phyloP scores from a whole-genome alignment of 345 rosid species.

The Viola odorata region DNA sequence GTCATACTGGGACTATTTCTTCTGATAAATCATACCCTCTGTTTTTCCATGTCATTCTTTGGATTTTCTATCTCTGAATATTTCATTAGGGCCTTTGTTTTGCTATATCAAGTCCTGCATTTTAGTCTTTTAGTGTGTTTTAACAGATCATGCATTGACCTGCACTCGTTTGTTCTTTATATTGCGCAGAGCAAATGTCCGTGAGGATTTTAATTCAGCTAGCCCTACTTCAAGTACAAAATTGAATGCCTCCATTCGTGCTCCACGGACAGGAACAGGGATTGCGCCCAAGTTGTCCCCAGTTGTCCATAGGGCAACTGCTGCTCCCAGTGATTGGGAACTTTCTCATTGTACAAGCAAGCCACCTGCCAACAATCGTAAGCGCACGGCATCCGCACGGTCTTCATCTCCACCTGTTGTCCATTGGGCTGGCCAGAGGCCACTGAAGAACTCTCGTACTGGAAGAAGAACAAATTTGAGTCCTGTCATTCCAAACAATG shows the following conservation, averaged over 20 bases:
- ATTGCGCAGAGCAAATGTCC: conserved; percentile 53
- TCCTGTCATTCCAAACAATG: conserved; percentile 68
- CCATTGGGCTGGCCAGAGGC: conserved; percentile 84
- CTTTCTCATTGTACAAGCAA: conserved; percentile 72
- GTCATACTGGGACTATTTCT: conserved; percentile 12
- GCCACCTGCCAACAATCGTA: conserved; percentile 69
- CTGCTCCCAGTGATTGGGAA: conserved; percentile 76
- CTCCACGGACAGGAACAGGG: conserved; percentile 68
- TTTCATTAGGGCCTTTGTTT: not conserved
- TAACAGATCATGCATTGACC: not conserved
- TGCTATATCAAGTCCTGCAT: not conserved
- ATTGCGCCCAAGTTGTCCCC: conserved; percentile 61
- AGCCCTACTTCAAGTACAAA: conserved; percentile 64
- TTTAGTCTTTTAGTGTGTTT: not conserved
- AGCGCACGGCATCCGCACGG: conserved; percentile 52
- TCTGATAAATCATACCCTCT: conserved; percentile 6
- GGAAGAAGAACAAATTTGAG: conserved; percentile 78
- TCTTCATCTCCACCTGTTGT: conserved; percentile 86
- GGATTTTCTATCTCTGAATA: not conserved
- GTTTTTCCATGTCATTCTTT: not conserved
- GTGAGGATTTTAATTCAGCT: conserved; percentile 65
- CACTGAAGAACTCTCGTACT: conserved; percentile 73
- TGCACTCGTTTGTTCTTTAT: conserved; percentile 9
- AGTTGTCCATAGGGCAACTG: conserved; percentile 51
- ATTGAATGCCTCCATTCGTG: conserved; percentile 57